A percentile compares a stretch with the other conserved stretches of the same genome.
Conservation (phyloP, 768 basidiomycete genomes). For the Mycena pura region DNA sequence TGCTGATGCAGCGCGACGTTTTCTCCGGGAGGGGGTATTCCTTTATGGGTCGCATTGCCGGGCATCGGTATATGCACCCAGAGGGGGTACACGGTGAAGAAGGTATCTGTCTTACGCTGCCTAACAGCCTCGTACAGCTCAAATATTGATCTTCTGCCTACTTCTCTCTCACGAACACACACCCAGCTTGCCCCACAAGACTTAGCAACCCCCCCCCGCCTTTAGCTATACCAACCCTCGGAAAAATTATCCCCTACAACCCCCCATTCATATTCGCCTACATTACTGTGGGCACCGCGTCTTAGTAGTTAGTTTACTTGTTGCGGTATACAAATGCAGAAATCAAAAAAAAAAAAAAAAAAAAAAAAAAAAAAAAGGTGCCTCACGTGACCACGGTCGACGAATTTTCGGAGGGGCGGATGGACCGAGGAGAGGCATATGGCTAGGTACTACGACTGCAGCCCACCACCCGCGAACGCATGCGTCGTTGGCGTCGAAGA, state of each 20-base stretch:
- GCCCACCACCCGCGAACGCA: slow-evolving; percentile 57
- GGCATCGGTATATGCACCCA: neutral
- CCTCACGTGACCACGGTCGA: slow-evolving; percentile 33
- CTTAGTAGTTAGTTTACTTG: too few species aligned
- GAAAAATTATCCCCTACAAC: too few species aligned
- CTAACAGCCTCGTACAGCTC: neutral
- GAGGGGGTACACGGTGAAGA: neutral
- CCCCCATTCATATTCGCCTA: too few species aligned
- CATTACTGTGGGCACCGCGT: too few species aligned
- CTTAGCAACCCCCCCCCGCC: too few species aligned
- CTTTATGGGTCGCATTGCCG: slow-evolving; percentile 11
- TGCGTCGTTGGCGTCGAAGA: slow-evolving; percentile 49
- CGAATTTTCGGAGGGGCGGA: slow-evolving; percentile 37
- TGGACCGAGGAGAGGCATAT: slow-evolving; percentile 43
- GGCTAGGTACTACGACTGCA: slow-evolving; percentile 55
- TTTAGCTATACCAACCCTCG: too few species aligned
- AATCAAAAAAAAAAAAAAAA: too few species aligned
- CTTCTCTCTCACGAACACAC: too few species aligned
- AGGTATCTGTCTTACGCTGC: neutral
- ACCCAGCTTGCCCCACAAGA: too few species aligned
- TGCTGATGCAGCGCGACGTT: neutral
- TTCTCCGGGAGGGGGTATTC: slow-evolving; percentile 7
- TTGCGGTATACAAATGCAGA: too few species aligned
- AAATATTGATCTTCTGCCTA: neutral
- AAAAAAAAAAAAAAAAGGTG: too few species aligned